Percentiles rank a stretch among this genome's conserved stretches.
Evolutionary conservation across 352 stramenopile species (phyloP).

Genomic region (Pythium sukuiense): DNA sequence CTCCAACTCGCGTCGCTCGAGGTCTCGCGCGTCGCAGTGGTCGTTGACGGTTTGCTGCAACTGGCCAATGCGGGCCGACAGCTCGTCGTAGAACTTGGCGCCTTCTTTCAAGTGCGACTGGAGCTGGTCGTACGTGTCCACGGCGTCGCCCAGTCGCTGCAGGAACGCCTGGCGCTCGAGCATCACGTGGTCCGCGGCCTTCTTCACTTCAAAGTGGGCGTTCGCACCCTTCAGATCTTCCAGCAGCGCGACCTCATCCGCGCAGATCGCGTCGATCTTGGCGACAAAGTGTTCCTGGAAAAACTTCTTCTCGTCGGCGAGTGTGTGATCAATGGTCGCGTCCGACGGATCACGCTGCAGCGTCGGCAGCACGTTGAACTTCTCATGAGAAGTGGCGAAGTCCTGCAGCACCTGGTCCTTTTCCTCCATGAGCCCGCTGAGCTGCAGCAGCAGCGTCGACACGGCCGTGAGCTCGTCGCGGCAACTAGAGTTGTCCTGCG

Average conservation of each 20-base stretch:
- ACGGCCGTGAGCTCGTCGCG: slow-evolving; percentile 49
- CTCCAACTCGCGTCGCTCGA: slow-evolving; percentile 75
- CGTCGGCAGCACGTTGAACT: slow-evolving; percentile 57
- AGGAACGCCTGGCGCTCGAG: slow-evolving; percentile 57
- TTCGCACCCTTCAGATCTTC: slow-evolving; percentile 46
- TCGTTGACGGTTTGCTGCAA: slow-evolving; percentile 75
- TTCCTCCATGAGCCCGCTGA: slow-evolving; percentile 56
- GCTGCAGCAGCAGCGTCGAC: slow-evolving; percentile 50
- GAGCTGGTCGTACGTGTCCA: slow-evolving; percentile 78
- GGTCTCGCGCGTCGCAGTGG: slow-evolving; percentile 61
- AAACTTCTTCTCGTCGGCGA: slow-evolving; percentile 58
- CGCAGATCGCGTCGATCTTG: slow-evolving; percentile 53
- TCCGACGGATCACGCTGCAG: slow-evolving; percentile 33
- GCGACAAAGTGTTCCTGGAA: slow-evolving; percentile 60
- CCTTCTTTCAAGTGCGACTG: slow-evolving; percentile 76
- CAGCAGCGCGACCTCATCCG: slow-evolving; percentile 48
- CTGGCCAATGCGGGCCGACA: slow-evolving; percentile 53
- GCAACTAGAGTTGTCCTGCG: slow-evolving; percentile 54
- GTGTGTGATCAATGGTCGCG: slow-evolving; percentile 31
- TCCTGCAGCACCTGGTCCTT: slow-evolving; percentile 58
- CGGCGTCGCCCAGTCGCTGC: slow-evolving; percentile 57
- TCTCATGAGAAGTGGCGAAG: slow-evolving; percentile 54
- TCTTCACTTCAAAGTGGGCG: slow-evolving; percentile 55
- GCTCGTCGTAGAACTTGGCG: slow-evolving; percentile 62
- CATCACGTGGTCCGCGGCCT: slow-evolving; percentile 56